Percentiles rank a stretch among this genome's conserved stretches.
Evolutionary conservation across 2,329 filamentous ascomycete genomes (phyloP).

Genomic region (Sclerotinia glacialis): DNA sequence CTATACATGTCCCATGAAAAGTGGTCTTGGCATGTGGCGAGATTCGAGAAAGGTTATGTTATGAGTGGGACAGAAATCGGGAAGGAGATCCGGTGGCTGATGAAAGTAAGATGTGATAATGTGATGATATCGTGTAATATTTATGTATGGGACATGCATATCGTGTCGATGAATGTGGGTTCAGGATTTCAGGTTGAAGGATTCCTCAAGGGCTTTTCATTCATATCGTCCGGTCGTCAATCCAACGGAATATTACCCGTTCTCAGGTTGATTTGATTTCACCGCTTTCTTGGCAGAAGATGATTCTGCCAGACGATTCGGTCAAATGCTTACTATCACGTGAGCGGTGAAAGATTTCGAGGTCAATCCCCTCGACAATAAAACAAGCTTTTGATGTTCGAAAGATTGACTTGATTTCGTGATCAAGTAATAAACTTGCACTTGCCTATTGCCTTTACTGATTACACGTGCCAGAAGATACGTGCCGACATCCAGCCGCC

Average conservation of each 20-base stretch:
- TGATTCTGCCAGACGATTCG: too few species aligned
- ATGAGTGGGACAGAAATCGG: background rate
- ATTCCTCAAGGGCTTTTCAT: background rate
- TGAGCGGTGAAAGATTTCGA: background rate
- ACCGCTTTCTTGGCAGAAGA: too few species aligned
- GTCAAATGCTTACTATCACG: background rate
- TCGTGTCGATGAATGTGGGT: background rate
- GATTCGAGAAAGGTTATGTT: too few species aligned
- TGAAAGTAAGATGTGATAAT: background rate
- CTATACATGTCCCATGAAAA: background rate
- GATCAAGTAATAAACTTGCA: too few species aligned
- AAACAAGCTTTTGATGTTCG: too few species aligned
- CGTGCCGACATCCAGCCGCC: background rate
- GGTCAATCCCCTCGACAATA: too few species aligned
- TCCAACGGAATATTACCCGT: background rate
- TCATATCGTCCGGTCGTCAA: background rate
- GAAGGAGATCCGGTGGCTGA: background rate
- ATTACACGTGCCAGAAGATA: background rate
- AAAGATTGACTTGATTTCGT: too few species aligned
- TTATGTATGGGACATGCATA: background rate
- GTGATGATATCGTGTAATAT: slow-evolving; percentile 1
- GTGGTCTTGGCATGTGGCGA: slow-evolving; percentile 3
- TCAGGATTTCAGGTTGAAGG: background rate
- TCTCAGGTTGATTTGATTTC: too few species aligned
- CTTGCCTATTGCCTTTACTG: background rate